These are phyloP conservation scores for Silene coronaria DNA, from an alignment of 179 eudicot genomes.

Conservation along the genomic window DNA sequence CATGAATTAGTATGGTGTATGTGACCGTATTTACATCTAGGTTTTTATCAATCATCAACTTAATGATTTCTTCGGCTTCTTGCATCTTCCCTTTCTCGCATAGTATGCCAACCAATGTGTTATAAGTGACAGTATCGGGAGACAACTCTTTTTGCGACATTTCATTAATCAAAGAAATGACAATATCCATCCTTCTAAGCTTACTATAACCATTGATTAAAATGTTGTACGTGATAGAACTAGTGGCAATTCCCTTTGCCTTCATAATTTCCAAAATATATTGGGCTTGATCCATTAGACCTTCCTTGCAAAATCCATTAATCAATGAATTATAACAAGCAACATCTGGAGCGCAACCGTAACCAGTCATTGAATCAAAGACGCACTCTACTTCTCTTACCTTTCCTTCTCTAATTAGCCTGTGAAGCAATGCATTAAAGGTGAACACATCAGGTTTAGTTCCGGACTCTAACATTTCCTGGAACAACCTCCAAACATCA, in stretches of 20 bases:
- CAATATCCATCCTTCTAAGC: not conserved
- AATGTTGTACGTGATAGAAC: not conserved
- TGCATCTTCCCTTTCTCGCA: not conserved
- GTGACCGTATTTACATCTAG: not conserved
- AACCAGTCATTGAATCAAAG: not conserved
- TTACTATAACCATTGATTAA: constrained; percentile 8
- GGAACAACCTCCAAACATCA: not conserved
- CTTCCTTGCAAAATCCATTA: constrained; percentile 4
- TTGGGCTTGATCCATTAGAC: constrained; percentile 1
- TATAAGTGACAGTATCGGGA: constrained; percentile 1
- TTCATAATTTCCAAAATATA: not conserved
- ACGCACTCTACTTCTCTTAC: not conserved
- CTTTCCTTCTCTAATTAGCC: constrained; percentile 7
- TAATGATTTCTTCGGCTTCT: not conserved
- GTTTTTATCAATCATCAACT: not conserved
- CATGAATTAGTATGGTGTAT: not conserved
- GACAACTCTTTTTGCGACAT: constrained; percentile 1
- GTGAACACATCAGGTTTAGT: not conserved
- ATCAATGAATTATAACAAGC: constrained; percentile 2
- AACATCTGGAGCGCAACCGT: not conserved
- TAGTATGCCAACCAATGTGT: not conserved
- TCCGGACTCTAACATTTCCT: constrained; percentile 1
- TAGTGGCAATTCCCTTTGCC: not conserved
- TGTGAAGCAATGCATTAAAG: not conserved
- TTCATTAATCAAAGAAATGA: not conserved